phyloP scores from a whole-genome alignment of 225 moss, liverwort and hornwort species.

The Marchantia polymorpha region DNA sequence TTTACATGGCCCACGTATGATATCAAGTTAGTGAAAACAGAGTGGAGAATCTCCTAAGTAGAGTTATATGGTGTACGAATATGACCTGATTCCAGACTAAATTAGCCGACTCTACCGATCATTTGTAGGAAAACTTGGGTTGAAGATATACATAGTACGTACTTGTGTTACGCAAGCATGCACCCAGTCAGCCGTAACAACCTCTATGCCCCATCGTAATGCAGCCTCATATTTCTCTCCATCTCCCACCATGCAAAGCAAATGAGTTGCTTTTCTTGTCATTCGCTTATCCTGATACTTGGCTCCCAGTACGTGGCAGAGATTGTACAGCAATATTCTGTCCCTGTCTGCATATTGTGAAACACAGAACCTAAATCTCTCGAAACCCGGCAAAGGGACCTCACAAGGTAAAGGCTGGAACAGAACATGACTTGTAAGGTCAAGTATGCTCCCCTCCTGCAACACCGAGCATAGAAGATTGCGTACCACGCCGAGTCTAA shows the following conservation, averaged over 20 bases:
- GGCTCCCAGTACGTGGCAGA: conserved; percentile 64
- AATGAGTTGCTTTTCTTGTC: conserved; percentile 65
- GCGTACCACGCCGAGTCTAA: background rate
- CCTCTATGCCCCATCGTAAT: conserved; percentile 56
- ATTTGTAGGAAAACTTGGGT: background rate
- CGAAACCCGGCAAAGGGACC: conserved; percentile 68
- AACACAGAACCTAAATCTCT: conserved; percentile 62
- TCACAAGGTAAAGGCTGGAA: conserved; percentile 81
- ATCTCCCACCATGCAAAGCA: conserved; percentile 78
- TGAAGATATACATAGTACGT: background rate
- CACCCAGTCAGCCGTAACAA: conserved; percentile 72
- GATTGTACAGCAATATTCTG: conserved; percentile 62
- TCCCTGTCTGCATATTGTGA: conserved; percentile 81
- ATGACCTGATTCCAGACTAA: background rate
- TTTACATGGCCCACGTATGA: background rate
- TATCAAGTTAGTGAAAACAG: background rate
- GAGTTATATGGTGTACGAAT: background rate
- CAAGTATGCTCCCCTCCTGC: conserved; percentile 66
- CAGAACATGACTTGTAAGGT: conserved; percentile 58
- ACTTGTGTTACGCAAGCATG: conserved; percentile 66
- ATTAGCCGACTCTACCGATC: background rate
- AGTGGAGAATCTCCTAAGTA: background rate
- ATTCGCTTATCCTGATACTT: conserved; percentile 71
- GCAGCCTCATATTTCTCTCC: conserved; percentile 87
- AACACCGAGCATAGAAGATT: background rate